Base-by-base conservation (phyloP, 2,329 filamentous ascomycete genomes). In the Cladophialophora psammophila region DNA sequence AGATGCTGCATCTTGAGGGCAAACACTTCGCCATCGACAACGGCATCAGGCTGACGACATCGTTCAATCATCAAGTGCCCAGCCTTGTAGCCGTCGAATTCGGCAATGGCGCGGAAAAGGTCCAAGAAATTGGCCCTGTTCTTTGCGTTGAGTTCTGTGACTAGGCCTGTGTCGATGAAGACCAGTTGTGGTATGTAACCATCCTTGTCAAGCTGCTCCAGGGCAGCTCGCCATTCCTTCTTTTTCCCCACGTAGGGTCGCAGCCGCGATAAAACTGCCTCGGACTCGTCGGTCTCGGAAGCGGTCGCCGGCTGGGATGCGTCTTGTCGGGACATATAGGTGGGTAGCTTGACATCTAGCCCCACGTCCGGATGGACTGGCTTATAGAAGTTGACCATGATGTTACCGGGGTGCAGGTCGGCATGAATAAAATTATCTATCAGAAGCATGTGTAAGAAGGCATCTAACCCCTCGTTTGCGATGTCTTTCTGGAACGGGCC, bases 381-480 rank as follows among this genome's bases (percentile, higher is more conserved):
- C 74, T 94, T 89, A 80, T 98, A 97, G 82, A 99, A 99, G 70
- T 96, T 93, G 55, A 99, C 94, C 94, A 99, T 98, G 80, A 99
- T 98, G 78, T 99, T 99, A 32, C 95, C 95, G 0, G 95, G 95
- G 76, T 99, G 95, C 35, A 99, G 82, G 76, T 99, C 95, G 5
- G 95, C 94, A 76, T 99, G 95, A 32, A 97, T 90, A 78, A 99
- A 99, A 78, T 99, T 99, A 78, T 99, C 95, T 45, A 99, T 90
- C 12, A 99, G 85, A 15, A 99, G 83, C 95, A 99, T 99, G 74
- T 94, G 92, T 58, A 99, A 81, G 79, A 99, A 99, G 2, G 94
- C 94, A 77, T 99, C 94, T 0, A 99, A 86, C 0, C 95, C 95
- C 80, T 98, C 94, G 65, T 96, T 90, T 3, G 95, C 94, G 69